Evolutionary conservation across 2,329 filamentous ascomycete species (phyloP), one percentile per base, ranked within the genome.

Genomic region (Macrophomina tecta): DNA sequence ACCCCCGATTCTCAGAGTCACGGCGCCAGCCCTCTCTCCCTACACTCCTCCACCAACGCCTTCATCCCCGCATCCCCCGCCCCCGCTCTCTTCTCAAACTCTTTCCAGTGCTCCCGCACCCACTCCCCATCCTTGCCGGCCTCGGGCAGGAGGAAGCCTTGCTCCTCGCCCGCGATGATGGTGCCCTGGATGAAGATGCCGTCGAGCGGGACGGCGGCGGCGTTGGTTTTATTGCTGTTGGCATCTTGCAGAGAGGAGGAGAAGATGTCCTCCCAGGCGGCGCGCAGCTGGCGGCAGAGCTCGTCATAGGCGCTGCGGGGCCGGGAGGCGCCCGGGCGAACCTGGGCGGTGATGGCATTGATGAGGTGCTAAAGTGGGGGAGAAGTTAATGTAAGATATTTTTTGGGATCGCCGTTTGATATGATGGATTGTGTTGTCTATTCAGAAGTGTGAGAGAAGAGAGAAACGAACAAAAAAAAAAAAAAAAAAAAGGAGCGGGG

Each of bases 171-270:
- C 36, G 70, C 74, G 9, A 55, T 69, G 36, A 75, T 72, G 68
- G 72, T 70, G 40, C 72, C 72, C 63, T 73, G 69, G 8, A 76
- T 42, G 60, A 76, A 75, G 5, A 75, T 68, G 49, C 69, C 71
- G 53, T 75, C 71, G 49, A 77, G 69, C 30, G 34, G 38, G 14
- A 38, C 40, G 16, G 34, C 18, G 4, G n/a, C 23, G 8, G 12
- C 36, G 9, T 2, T 23, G 32, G 58, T 23, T 12, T 53, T 18
- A 12, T 53, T 53, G 4, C 23, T 23, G 23, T 23, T 23, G 23
- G 23, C 23, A 23, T 23, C 23, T 23, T 23, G 23, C 23, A 23
- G 23, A 23, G 23, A 23, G 23, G 55, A 38, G 9, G 40, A 5
- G 23, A 65, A 34, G 18, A 68, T 16, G 3, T 18, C 12, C 23